Evolutionary conservation across 768 basidiomycete genomes (phyloP).

Genomic region (Sarcomyxa edulis): DNA sequence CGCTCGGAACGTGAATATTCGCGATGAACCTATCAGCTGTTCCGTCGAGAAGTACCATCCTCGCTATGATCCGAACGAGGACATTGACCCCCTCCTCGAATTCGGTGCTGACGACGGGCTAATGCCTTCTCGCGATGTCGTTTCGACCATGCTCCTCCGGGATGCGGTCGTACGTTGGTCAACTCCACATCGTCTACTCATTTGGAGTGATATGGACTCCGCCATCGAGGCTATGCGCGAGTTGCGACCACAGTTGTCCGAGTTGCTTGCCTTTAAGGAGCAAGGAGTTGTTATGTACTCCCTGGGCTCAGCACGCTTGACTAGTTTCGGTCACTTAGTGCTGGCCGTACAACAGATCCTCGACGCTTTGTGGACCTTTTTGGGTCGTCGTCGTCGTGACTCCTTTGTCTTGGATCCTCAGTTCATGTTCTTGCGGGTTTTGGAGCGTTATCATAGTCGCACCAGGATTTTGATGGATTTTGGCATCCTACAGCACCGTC

Average conservation of each 20-base stretch:
- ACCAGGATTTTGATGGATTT: not conserved
- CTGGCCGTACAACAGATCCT: constrained; percentile 5
- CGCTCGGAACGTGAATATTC: not conserved
- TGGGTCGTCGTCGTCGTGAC: not conserved
- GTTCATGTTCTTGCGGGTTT: not conserved
- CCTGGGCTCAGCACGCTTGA: too few species aligned
- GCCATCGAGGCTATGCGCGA: too few species aligned
- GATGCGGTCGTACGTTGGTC: constrained; percentile 6
- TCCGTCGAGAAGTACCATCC: constrained; percentile 3
- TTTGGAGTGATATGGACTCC: not conserved
- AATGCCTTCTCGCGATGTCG: constrained; percentile 2
- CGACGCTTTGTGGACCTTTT: not conserved
- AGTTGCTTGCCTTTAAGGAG: too few species aligned
- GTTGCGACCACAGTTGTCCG: too few species aligned
- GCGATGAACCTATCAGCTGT: not conserved
- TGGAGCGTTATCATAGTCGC: not conserved
- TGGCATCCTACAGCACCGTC: too few species aligned
- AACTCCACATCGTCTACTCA: not conserved
- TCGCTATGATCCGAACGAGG: too few species aligned
- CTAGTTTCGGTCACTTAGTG: not conserved
- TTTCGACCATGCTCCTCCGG: not conserved
- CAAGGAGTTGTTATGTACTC: too few species aligned
- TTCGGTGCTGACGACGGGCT: constrained; percentile 1
- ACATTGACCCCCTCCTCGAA: constrained; percentile 4
- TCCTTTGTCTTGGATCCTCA: not conserved